A percentile compares a stretch with the other conserved stretches of the same genome.
Conservation (phyloP, 345 rosid species). For the Crucihimalaya himalaica region DNA sequence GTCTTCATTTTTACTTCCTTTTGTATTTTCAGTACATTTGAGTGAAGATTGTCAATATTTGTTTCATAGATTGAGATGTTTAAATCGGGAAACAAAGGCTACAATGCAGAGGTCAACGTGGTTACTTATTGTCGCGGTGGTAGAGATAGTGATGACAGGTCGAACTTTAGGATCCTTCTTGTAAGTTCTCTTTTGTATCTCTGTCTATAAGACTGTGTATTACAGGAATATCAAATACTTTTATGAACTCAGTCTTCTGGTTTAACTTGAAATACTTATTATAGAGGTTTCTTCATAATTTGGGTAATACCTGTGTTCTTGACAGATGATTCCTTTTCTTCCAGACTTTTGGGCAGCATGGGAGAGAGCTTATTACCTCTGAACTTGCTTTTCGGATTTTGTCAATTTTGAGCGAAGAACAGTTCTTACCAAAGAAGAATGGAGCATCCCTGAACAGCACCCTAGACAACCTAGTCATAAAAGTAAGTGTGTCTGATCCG, state of each 20-base stretch:
- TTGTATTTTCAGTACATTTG: not conserved
- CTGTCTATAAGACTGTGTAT: not conserved
- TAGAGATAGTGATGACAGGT: conserved; percentile 49
- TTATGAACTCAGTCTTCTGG: not conserved
- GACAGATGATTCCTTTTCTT: conserved; percentile 99
- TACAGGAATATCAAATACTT: not conserved
- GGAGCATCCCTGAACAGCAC: conserved; percentile 48
- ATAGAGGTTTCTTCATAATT: conserved; percentile 43
- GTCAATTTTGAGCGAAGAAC: conserved; percentile 85
- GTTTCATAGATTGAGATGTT: conserved; percentile 60
- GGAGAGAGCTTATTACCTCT: conserved; percentile 91
- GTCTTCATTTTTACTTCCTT: not conserved
- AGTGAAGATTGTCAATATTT: not conserved
- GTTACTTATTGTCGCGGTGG: conserved; percentile 63
- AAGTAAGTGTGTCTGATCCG: conserved; percentile 47
- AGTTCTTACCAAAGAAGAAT: conserved; percentile 58
- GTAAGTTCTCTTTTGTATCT: conserved; percentile 53
- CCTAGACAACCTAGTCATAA: conserved; percentile 72
- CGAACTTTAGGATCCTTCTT: conserved; percentile 90
- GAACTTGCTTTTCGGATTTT: conserved; percentile 84
- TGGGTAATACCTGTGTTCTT: conserved; percentile 70
- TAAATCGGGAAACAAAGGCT: conserved; percentile 66
- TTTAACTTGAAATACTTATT: not conserved
- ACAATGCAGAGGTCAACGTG: conserved; percentile 61
- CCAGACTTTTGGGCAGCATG: conserved; percentile 99